Conservation (phyloP, 2,329 filamentous ascomycete species). For the Aspergillus awamori region DNA sequence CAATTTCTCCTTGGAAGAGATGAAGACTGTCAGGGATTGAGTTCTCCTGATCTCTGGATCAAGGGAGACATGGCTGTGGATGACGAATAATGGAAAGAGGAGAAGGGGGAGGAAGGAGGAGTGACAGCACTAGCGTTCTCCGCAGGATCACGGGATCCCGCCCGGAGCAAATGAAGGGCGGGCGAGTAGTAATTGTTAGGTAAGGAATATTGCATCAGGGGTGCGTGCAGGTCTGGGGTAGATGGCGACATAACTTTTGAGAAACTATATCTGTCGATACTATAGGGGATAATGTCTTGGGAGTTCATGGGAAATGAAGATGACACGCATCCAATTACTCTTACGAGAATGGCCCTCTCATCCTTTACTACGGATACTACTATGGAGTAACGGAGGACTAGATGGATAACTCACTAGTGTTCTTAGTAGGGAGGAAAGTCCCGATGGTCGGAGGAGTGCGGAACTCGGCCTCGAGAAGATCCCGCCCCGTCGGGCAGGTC, state of each 20-base stretch:
- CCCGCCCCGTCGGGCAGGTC: conserved; percentile 16
- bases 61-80: neutral
- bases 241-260: neutral
- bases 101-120: neutral
- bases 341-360: neutral
- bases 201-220: conserved; percentile 20
- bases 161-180: conserved; percentile 13
- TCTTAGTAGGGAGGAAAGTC: neutral
- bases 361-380: neutral
- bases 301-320: neutral
- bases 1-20: neutral
- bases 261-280: too few relatives aligned
- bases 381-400: neutral
- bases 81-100: neutral
- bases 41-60: neutral
- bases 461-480: conserved; percentile 6
- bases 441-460: neutral
- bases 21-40: neutral
- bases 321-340: neutral
- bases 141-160: conserved; percentile 18
- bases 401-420: too few relatives aligned
- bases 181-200: conserved; percentile 20
- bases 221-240: conserved; percentile 6
- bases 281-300: neutral
- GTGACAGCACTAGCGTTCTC: conserved; percentile 9